Base-by-base conservation (phyloP, 1,284 basidiomycete species). In the Puccinia triticina region DNA sequence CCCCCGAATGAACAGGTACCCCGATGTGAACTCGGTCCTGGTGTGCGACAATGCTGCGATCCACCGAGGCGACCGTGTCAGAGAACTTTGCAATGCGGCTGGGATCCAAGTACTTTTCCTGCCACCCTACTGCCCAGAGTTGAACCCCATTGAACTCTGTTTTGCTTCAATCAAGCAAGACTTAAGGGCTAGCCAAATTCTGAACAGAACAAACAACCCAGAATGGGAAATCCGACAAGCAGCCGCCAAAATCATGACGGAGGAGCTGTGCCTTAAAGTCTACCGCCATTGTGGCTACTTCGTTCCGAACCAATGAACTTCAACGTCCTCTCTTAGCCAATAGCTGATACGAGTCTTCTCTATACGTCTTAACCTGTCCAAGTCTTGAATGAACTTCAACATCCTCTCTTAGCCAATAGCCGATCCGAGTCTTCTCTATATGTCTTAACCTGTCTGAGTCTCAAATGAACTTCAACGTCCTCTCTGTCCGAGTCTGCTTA, bases 101-200 rank as follows among this genome's bases (percentile, higher is more conserved):
- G 71, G 71, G 10, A 16, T 73, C 21, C 37, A 26, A 48, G 18
- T 73, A 14, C 43, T 48, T 16, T 73, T 26, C 50, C 71, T 73
- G 10, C 71, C 34, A 23, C 37, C 71, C n/a, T 73, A 73, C 50
- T 73, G 71, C 46, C 71, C 71, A 1, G 71, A 73, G 46, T 29
- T 73, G 18, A 73, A 73, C 71, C 34, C 71, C 14, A 73, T 43
- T 43, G 40, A 43, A 12, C 40, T 43, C 12, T 4, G 40, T 4
- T 43, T 43, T 43, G 40, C 40, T 48, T 37, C 50, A 43, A 73
- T 73, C 71, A 73, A 73, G 50, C 50, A 53, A 5, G 21, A 5
- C 23, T 53, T 53, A 16, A 53, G 50, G 16, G 7, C 50, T 16
- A 10, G 8, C 16, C 50, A 53, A n/a, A 5, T 8, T 10, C 23